Evolutionary conservation across 208 protist species (phyloP).

Genomic region (Wallacemonas sp.): DNA sequence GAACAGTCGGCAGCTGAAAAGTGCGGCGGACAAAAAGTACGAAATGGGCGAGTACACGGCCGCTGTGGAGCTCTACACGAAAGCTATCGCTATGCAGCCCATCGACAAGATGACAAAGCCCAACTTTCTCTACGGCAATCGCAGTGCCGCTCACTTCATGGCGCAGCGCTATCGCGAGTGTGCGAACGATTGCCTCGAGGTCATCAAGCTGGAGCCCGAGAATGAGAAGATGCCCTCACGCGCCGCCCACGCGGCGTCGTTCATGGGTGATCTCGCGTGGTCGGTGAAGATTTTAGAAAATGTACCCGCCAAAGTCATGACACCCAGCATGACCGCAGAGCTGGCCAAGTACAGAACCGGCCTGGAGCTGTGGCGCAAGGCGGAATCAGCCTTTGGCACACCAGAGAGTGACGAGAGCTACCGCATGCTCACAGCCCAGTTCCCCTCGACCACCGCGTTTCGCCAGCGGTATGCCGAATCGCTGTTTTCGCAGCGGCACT

Average conservation of each 20-base stretch:
- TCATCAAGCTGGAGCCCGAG: slow-evolving; percentile 64
- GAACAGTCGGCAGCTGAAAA: slow-evolving; percentile 69
- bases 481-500: slow-evolving; percentile 59
- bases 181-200: slow-evolving; percentile 78
- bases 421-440: slow-evolving; percentile 81
- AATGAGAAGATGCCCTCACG: slow-evolving; percentile 76
- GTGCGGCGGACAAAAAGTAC: slow-evolving; percentile 86
- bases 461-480: slow-evolving; percentile 81
- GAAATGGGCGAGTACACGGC: slow-evolving; percentile 76
- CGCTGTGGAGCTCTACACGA: slow-evolving; percentile 84
- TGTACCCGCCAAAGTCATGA: slow-evolving; percentile 38
- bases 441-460: slow-evolving; percentile 71
- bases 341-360: slow-evolving; percentile 59
- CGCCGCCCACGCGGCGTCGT: slow-evolving; percentile 70
- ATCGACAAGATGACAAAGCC: slow-evolving; percentile 57
- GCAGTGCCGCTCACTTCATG: slow-evolving; percentile 90
- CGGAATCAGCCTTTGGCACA: slow-evolving; percentile 66
- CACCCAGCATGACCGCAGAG: slow-evolving; percentile 36
- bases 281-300: slow-evolving; percentile 63
- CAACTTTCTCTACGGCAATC: slow-evolving; percentile 81
- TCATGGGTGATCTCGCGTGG: slow-evolving; percentile 77
- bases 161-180: slow-evolving; percentile 76
- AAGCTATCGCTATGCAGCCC: slow-evolving; percentile 73
- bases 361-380: slow-evolving; percentile 57
- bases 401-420: slow-evolving; percentile 79